Evolutionary conservation across 2,329 filamentous ascomycete genomes (phyloP).

Genomic region (Pseudogymnoascus verrucosus): DNA sequence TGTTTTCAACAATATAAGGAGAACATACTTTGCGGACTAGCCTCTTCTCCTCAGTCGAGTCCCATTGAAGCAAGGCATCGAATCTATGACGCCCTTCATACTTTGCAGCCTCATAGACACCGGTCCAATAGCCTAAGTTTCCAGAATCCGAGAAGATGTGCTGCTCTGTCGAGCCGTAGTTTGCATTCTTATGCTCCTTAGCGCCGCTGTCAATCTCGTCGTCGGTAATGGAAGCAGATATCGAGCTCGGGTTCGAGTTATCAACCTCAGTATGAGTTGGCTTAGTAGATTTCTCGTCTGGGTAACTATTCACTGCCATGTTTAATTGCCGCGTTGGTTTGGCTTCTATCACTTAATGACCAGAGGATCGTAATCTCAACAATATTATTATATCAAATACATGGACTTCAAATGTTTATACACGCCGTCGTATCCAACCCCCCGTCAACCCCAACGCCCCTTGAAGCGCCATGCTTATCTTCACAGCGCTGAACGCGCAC

Average conservation of each 20-base stretch:
- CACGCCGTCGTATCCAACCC: background rate
- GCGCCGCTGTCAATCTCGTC: background rate
- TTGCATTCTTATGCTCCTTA: slow-evolving; percentile 5
- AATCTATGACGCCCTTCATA: slow-evolving; percentile 17
- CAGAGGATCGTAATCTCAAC: background rate
- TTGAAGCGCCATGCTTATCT: slow-evolving; percentile 4
- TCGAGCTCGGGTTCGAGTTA: background rate
- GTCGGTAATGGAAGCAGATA: slow-evolving; percentile 1
- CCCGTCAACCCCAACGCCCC: background rate
- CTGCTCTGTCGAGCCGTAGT: background rate
- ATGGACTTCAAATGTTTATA: slow-evolving; percentile 6
- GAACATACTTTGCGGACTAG: slow-evolving; percentile 9
- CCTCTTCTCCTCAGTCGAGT: slow-evolving; percentile 14
- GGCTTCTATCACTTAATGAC: background rate
- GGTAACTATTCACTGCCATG: background rate
- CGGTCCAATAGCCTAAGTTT: slow-evolving; percentile 11
- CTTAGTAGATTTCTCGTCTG: background rate
- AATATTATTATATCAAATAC: background rate
- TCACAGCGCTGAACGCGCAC: background rate
- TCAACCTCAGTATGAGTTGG: background rate
- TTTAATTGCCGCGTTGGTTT: background rate
- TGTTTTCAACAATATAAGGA: background rate
- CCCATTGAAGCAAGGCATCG: slow-evolving; percentile 15
- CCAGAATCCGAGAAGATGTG: background rate
- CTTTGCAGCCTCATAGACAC: slow-evolving; percentile 14